These are phyloP conservation scores for Rhodomyrtus tomentosa DNA, from an alignment of 345 rosid genomes.

Conservation along the genomic window DNA sequence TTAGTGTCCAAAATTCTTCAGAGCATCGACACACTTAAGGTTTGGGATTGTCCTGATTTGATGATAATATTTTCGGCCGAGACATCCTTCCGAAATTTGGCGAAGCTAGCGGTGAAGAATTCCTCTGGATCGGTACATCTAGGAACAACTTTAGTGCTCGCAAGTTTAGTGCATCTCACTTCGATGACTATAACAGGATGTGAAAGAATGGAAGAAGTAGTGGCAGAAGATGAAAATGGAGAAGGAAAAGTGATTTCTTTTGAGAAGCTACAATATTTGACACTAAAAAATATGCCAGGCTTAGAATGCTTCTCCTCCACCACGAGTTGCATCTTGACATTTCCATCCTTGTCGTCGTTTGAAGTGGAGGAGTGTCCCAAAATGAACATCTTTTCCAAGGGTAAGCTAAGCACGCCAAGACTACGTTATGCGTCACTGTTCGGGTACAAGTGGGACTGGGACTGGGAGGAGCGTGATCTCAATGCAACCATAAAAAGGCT, in stretches of 20 bases:
- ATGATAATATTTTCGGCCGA: too few relatives aligned
- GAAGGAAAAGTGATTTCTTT: background rate
- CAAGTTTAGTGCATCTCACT: background rate
- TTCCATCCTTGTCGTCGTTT: background rate
- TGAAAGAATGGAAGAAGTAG: background rate
- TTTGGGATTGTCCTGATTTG: too few relatives aligned
- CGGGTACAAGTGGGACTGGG: too few relatives aligned
- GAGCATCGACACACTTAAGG: too few relatives aligned
- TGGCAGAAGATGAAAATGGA: background rate
- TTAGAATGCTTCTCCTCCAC: background rate
- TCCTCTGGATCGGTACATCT: background rate
- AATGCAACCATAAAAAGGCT: too few relatives aligned
- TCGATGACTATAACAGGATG: background rate
- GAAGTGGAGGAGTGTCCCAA: background rate
- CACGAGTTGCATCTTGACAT: background rate
- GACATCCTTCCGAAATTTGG: fast-evolving
- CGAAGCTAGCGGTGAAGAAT: background rate
- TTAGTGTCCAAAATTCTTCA: too few relatives aligned
- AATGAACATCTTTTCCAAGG: too few relatives aligned
- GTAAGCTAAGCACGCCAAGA: too few relatives aligned
- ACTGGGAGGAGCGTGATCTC: too few relatives aligned
- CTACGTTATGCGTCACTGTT: too few relatives aligned
- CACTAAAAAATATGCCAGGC: fast-evolving
- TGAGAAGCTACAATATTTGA: fast-evolving
- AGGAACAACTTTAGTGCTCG: fast-evolving